Evolutionary conservation across 2,329 filamentous ascomycete species (phyloP).

Genomic region (Microsporum canis): DNA sequence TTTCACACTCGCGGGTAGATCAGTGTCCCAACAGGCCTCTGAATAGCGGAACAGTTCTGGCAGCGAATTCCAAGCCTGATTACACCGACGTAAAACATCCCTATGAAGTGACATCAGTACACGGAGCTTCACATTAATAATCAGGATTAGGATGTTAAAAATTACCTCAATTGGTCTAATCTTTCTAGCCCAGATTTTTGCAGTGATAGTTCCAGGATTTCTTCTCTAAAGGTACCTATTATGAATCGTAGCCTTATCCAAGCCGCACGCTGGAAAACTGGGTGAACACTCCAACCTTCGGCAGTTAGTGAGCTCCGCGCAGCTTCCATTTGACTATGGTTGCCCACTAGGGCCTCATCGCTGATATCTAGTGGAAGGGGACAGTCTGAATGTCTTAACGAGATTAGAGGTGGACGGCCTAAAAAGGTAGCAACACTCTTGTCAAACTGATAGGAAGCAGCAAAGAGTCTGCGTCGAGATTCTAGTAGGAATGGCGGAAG

Average conservation of each 20-base stretch:
- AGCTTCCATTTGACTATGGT: background rate
- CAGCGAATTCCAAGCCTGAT: background rate
- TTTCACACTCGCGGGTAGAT: background rate
- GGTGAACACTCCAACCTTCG: background rate
- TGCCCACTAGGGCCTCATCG: background rate
- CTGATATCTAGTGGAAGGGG: constrained; percentile 2
- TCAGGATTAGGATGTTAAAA: background rate
- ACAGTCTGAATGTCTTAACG: background rate
- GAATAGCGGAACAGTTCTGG: background rate
- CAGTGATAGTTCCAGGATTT: constrained; percentile 3
- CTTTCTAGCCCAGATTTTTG: background rate
- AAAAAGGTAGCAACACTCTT: constrained; percentile 3
- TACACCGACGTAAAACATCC: background rate
- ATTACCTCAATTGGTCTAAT: background rate
- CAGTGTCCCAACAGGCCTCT: background rate
- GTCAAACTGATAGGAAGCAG: background rate
- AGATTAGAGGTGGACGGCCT: background rate
- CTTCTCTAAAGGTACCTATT: constrained; percentile 1
- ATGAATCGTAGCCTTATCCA: background rate
- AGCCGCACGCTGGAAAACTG: background rate
- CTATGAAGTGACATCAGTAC: background rate
- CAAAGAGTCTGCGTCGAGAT: background rate
- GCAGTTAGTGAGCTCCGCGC: background rate
- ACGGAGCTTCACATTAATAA: background rate
- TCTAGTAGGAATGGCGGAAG: background rate